Evolutionary conservation across 73 alveolate genomes (phyloP).

Genomic region (Halteria grandinella): DNA sequence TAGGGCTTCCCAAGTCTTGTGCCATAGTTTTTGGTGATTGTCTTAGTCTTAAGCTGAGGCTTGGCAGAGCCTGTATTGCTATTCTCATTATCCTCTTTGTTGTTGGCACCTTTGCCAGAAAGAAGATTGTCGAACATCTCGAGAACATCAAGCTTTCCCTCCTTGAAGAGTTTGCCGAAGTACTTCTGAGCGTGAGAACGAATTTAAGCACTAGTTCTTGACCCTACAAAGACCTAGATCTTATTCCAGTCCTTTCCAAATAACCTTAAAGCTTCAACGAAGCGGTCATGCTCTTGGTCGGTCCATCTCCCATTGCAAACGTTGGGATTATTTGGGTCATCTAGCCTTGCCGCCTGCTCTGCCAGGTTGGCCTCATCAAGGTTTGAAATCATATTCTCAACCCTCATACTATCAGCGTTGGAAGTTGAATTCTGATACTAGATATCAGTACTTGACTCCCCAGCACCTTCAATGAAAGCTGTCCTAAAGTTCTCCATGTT

Average conservation of each 20-base stretch:
- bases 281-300: constrained; percentile 81
- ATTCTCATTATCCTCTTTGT: background rate
- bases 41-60: constrained; percentile 9
- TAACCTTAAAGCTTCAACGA: constrained; percentile 70
- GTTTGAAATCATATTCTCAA: no score
- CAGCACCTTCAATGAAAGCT: no score
- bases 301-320: constrained; percentile 97
- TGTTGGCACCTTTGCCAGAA: constrained; percentile 12
- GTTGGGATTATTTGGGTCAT: constrained; percentile 14
- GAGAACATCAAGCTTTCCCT: constrained; percentile 1
- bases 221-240: constrained; percentile 46
- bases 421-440: no score
- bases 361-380: no score
- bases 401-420: no score
- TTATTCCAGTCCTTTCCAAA: constrained; percentile 76
- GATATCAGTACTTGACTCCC: no score
- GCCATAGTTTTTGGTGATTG: constrained; percentile 7
- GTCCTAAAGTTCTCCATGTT: no score
- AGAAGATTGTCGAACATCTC: constrained; percentile 23
- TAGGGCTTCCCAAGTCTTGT: background rate
- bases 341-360: background rate
- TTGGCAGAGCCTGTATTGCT: background rate
- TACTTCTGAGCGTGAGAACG: constrained; percentile 81
- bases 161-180: constrained; percentile 47
- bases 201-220: constrained; percentile 69